Evolutionary conservation across 1,284 basidiomycete species (phyloP).

Genomic region (Xerocomus minutiporus): DNA sequence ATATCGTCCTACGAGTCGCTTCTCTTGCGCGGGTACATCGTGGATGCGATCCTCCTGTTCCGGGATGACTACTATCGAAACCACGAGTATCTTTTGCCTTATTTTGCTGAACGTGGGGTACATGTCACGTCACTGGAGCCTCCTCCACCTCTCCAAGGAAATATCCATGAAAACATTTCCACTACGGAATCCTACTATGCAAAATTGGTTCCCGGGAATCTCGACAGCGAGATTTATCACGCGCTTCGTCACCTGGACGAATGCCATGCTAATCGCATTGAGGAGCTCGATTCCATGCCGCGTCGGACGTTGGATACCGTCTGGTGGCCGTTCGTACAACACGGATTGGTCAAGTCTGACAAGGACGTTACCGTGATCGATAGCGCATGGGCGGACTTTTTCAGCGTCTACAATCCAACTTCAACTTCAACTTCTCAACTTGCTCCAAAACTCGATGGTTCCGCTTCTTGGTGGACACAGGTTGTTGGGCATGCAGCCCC

Average conservation of each 20-base stretch:
- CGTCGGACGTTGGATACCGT: constrained; percentile 71
- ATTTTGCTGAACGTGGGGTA: constrained; percentile 73
- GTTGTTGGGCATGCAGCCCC: constrained; percentile 82
- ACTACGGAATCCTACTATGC: constrained; percentile 72
- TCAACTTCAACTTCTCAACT: constrained; percentile 33
- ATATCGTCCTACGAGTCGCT: constrained; percentile 92
- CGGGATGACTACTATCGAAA: constrained; percentile 86
- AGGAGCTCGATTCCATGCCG: constrained; percentile 75
- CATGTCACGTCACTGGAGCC: constrained; percentile 53
- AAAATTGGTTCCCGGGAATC: constrained; percentile 36
- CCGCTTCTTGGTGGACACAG: constrained; percentile 99
- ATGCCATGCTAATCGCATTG: constrained; percentile 60
- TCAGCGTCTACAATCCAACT: constrained; percentile 56
- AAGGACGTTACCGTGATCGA: constrained; percentile 87
- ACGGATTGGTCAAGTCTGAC: constrained; percentile 65
- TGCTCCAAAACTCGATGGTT: constrained; percentile 79
- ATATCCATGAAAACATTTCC: constrained; percentile 47
- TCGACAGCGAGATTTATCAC: constrained; percentile 42
- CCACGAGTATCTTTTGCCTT: constrained; percentile 74
- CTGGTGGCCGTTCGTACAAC: constrained; percentile 99
- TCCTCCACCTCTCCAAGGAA: constrained; percentile 54
- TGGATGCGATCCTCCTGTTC: constrained; percentile 87
- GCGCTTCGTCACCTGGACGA: constrained; percentile 61
- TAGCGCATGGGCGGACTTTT: constrained; percentile 85
- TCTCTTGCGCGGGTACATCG: constrained; percentile 81